Evolutionary conservation across 345 rosid species (phyloP).

Genomic region (Corchorus olitorius): DNA sequence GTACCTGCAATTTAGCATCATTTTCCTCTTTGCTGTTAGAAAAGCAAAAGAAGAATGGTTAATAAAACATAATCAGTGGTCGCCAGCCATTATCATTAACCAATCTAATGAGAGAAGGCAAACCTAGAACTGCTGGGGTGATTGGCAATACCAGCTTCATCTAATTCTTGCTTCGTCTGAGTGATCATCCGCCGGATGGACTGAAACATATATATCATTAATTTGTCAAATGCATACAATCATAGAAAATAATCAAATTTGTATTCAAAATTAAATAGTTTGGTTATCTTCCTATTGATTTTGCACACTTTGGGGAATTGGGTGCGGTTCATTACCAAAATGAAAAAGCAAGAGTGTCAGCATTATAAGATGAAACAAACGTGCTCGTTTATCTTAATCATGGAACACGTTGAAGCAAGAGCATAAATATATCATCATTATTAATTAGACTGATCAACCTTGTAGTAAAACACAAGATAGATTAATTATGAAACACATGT

Average conservation of each 20-base stretch:
- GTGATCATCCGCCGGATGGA: neutral
- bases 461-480: too few species aligned
- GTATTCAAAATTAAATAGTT: neutral
- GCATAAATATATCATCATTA: too few species aligned
- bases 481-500: too few species aligned
- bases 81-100: neutral
- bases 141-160: constrained; percentile 1
- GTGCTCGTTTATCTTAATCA: too few species aligned
- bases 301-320: neutral
- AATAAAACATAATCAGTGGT: neutral
- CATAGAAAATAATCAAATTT: neutral
- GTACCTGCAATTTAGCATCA: neutral
- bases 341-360: neutral
- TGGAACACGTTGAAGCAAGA: too few species aligned
- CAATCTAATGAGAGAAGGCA: neutral
- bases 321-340: neutral
- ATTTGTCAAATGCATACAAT: neutral
- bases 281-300: constrained; percentile 14
- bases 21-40: neutral
- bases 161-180: neutral
- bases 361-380: too few species aligned
- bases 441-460: too few species aligned
- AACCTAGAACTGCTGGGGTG: neutral
- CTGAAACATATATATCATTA: neutral
- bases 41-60: neutral